A percentile compares a stretch with the other conserved stretches of the same genome.
Conservation (phyloP, 2,329 filamentous ascomycete genomes). For the Rachicladosporium sp. region DNA sequence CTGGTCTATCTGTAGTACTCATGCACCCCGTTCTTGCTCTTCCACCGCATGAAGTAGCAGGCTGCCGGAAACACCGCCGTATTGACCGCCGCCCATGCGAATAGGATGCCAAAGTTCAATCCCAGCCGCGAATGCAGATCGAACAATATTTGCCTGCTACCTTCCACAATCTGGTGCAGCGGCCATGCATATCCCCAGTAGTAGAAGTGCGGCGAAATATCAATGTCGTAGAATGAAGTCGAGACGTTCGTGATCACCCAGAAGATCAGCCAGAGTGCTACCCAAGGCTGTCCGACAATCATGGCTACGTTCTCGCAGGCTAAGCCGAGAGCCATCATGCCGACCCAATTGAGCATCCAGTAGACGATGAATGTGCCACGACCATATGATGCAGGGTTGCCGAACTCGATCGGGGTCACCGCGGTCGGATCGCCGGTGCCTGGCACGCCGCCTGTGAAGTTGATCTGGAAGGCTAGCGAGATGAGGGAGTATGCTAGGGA, state of each 20-base stretch:
- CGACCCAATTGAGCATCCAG: constrained; percentile 41
- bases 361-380: constrained; percentile 49
- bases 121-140: constrained; percentile 46
- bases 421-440: constrained; percentile 31
- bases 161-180: constrained; percentile 50
- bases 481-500: constrained; percentile 53
- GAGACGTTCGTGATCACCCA: constrained; percentile 56
- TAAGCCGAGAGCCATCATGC: constrained; percentile 51
- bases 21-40: constrained; percentile 21
- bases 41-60: constrained; percentile 32
- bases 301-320: constrained; percentile 55
- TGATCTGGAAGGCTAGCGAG: constrained; percentile 50
- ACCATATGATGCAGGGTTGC: constrained; percentile 43
- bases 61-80: constrained; percentile 41
- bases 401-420: constrained; percentile 21
- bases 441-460: constrained; percentile 37
- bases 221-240: constrained; percentile 43
- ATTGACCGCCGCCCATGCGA: constrained; percentile 45
- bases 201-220: constrained; percentile 41
- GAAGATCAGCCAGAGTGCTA: constrained; percentile 48
- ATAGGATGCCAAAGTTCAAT: constrained; percentile 48
- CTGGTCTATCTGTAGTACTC: constrained; percentile 19
- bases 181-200: constrained; percentile 53
- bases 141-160: constrained; percentile 48
- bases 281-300: constrained; percentile 50